These are phyloP conservation scores for Metarhizium album DNA, from an alignment of 2,329 filamentous ascomycete genomes.

Conservation along the genomic window DNA sequence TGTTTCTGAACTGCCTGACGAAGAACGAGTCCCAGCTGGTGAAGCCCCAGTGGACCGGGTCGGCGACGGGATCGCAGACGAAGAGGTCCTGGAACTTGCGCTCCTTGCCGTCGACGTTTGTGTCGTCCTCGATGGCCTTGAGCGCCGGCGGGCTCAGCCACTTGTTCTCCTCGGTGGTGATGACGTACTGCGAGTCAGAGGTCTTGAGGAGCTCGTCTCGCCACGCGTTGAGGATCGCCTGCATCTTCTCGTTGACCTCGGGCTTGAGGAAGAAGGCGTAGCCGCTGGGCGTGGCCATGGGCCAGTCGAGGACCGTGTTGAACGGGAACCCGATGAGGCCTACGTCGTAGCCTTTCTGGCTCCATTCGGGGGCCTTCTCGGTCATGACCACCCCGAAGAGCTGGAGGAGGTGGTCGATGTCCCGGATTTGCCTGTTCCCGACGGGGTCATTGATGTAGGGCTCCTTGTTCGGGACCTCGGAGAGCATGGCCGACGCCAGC, in stretches of 20 bases:
- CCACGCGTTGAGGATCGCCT: constrained; percentile 46
- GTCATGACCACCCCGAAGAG: constrained; percentile 10
- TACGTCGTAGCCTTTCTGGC: constrained; percentile 3
- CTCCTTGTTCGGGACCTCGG: constrained; percentile 12
- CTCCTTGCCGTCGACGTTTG: constrained; percentile 30
- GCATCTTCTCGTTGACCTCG: constrained; percentile 41
- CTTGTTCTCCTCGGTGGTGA: constrained; percentile 31
- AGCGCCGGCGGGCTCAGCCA: constrained; percentile 45
- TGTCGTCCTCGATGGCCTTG: constrained; percentile 37
- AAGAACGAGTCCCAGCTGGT: constrained; percentile 63
- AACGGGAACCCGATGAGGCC: constrained; percentile 44
- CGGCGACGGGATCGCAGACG: constrained; percentile 41
- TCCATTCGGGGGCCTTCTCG: constrained; percentile 9
- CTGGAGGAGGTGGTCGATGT: constrained; percentile 12
- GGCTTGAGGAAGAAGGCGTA: constrained; percentile 43
- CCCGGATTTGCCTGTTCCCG: constrained; percentile 7
- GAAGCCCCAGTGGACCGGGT: constrained; percentile 44
- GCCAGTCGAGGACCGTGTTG: constrained; percentile 25
- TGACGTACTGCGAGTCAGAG: constrained; percentile 40
- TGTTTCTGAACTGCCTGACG: constrained; percentile 42
- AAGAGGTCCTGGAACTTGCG: constrained; percentile 50
- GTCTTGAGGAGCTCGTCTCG: constrained; percentile 37
- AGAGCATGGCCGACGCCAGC: constrained; percentile 11
- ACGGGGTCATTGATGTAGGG: constrained; percentile 10
- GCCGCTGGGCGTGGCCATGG: constrained; percentile 20